Evolutionary conservation across 495 filamentous ascomycete species (phyloP).

Genomic region (Pyrenula massariospora): DNA sequence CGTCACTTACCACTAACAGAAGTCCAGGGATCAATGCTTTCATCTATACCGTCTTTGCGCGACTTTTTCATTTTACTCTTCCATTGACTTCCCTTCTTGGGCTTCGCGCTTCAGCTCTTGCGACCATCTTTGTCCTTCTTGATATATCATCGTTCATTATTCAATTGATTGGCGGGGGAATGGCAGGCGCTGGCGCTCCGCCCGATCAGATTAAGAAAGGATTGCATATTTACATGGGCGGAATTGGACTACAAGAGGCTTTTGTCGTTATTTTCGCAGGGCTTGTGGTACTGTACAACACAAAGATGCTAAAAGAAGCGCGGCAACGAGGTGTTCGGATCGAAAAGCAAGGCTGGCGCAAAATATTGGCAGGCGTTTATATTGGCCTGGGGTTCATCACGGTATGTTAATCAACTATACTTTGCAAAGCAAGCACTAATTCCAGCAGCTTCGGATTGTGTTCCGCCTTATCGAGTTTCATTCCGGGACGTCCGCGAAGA

Average conservation of each 20-base stretch:
- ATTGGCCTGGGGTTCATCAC: conserved; percentile 37
- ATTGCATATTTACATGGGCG: conserved; percentile 48
- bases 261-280: conserved; percentile 44
- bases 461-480: conserved; percentile 49
- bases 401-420: not conserved
- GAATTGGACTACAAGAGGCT: conserved; percentile 46
- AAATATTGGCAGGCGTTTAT: conserved; percentile 39
- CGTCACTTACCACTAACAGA: not conserved
- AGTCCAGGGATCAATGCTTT: conserved; percentile 46
- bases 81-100: conserved; percentile 29
- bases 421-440: no score
- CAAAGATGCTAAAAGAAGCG: conserved; percentile 10
- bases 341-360: conserved; percentile 5
- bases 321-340: conserved; percentile 2
- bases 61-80: conserved; percentile 51
- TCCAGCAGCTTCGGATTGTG: conserved; percentile 40
- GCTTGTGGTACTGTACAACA: conserved; percentile 37
- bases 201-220: conserved; percentile 21
- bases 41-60: conserved; percentile 55
- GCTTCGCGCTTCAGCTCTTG: conserved; percentile 37
- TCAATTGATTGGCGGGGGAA: conserved; percentile 40
- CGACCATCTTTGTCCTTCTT: conserved; percentile 48
- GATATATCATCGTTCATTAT: conserved; percentile 52
- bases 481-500: conserved; percentile 27
- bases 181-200: conserved; percentile 19